Percentiles rank a stretch among this genome's conserved stretches.
These are phyloP conservation scores for Cucurbita ficifolia DNA, from an alignment of 306 rosid species.

Conservation along the genomic window DNA sequence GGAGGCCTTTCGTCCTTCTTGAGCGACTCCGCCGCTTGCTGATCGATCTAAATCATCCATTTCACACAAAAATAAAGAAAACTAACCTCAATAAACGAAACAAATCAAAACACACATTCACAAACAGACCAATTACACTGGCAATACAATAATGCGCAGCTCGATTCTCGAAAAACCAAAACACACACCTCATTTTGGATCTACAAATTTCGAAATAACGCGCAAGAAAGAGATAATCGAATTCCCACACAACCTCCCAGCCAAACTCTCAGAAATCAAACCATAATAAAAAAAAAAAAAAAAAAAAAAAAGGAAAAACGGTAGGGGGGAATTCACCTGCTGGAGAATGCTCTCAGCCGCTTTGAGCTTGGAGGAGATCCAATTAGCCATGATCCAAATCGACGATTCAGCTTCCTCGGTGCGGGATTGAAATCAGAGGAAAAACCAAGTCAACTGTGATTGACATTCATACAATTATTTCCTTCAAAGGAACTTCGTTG, in stretches of 20 bases:
- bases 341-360: conserved; percentile 89
- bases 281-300: not conserved
- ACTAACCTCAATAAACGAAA: not conserved
- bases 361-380: conserved; percentile 97
- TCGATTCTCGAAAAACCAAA: not conserved
- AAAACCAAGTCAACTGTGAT: not conserved
- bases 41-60: conserved; percentile 64
- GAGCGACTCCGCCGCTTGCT: conserved; percentile 95
- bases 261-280: conserved; percentile 3
- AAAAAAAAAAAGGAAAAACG: not conserved
- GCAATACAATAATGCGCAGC: not conserved
- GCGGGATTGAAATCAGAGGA: not conserved
- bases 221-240: not conserved
- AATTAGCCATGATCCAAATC: conserved; percentile 52
- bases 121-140: not conserved
- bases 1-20: conserved; percentile 53
- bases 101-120: not conserved
- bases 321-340: conserved; percentile 32
- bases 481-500: not conserved
- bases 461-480: not conserved
- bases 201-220: not conserved
- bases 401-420: conserved; percentile 6
- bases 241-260: not conserved
- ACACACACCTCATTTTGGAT: not conserved
- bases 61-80: conserved; percentile 10